Conservation (phyloP, 2,329 filamentous ascomycete genomes). For the Chaetomiaceae sp. region DNA sequence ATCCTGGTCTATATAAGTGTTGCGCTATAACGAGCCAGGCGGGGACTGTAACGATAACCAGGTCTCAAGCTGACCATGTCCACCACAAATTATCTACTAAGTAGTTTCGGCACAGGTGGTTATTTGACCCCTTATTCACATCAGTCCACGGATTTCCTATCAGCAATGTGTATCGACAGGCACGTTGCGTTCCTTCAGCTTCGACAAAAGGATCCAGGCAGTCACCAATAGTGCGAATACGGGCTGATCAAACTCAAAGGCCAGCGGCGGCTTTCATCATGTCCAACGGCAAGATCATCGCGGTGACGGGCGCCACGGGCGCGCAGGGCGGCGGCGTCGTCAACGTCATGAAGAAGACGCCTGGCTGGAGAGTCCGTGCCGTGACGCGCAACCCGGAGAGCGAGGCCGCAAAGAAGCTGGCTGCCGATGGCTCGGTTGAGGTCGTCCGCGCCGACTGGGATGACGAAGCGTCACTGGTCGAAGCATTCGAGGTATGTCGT, state of each 20-base stretch:
- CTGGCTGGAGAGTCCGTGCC: slow-evolving; percentile 1
- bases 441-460: slow-evolving; percentile 6
- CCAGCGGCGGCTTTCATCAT: not conserved
- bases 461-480: not conserved
- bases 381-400: slow-evolving; percentile 5
- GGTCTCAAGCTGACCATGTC: too few species aligned
- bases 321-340: slow-evolving; percentile 3
- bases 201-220: not conserved
- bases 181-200: not conserved
- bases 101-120: too few species aligned
- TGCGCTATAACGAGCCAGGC: too few species aligned
- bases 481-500: slow-evolving; percentile 6
- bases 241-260: too few species aligned
- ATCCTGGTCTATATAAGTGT: too few species aligned
- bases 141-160: too few species aligned
- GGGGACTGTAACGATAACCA: too few species aligned
- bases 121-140: too few species aligned
- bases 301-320: slow-evolving; percentile 2
- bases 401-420: not conserved
- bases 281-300: slow-evolving; percentile 6
- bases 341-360: slow-evolving; percentile 2
- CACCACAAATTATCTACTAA: too few species aligned
- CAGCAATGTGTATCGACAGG: too few species aligned
- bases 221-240: not conserved
- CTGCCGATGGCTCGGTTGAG: slow-evolving; percentile 1